phyloP scores from a whole-genome alignment of 1,139 yeast species.

The Geotrichum citri-aurantii region DNA sequence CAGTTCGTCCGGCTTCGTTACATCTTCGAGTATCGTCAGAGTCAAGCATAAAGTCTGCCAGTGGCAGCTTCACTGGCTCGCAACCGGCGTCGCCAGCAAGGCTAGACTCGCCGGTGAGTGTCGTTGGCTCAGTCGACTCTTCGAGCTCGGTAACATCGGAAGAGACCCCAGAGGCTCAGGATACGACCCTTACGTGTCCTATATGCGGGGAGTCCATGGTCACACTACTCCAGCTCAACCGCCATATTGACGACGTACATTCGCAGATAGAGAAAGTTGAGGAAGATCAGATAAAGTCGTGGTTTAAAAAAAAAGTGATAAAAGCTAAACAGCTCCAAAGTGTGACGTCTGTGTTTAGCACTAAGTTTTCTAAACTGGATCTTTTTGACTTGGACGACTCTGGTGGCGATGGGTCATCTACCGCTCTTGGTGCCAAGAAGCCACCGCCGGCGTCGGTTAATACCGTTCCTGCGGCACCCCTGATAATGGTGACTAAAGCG shows the following conservation, averaged over 20 bases:
- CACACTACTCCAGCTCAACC: constrained; percentile 53
- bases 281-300: constrained; percentile 38
- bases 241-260: constrained; percentile 70
- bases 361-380: constrained; percentile 34
- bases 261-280: constrained; percentile 32
- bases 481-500: constrained; percentile 39
- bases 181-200: constrained; percentile 48
- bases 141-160: constrained; percentile 21
- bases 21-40: constrained; percentile 10
- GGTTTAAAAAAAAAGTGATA: constrained; percentile 36
- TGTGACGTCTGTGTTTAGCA: constrained; percentile 30
- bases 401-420: constrained; percentile 8
- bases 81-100: constrained; percentile 11
- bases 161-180: constrained; percentile 21
- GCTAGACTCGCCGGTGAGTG: constrained; percentile 13
- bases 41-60: background rate
- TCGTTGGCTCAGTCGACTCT: constrained; percentile 7
- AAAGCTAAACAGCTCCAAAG: constrained; percentile 29
- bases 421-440: background rate
- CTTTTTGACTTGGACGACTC: constrained; percentile 30
- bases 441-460: background rate
- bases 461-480: constrained; percentile 1
- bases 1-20: background rate
- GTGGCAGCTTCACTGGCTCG: constrained; percentile 3
- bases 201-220: constrained; percentile 62